Evolutionary conservation across 768 basidiomycete species (phyloP).

Genomic region (Candolleomyces aberdarensis): DNA sequence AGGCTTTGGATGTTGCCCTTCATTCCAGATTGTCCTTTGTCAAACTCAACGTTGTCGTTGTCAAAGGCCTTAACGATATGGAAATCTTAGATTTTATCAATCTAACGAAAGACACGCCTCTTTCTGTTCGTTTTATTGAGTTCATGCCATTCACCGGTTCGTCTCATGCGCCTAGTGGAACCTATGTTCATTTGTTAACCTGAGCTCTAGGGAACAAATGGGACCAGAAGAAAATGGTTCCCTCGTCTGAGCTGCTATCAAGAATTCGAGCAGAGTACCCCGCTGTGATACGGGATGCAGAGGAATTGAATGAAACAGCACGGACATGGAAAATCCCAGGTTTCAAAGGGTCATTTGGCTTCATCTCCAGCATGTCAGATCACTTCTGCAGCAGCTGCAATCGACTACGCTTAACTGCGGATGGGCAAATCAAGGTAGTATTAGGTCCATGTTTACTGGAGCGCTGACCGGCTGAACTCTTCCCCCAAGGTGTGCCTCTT

Average conservation of each 20-base stretch:
- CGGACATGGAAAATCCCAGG: constrained; percentile 75
- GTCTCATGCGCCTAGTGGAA: constrained; percentile 6
- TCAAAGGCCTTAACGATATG: constrained; percentile 78
- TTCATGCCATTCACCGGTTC: constrained; percentile 92
- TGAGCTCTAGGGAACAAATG: constrained; percentile 73
- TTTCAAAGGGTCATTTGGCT: constrained; percentile 69
- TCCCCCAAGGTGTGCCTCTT: constrained; percentile 75
- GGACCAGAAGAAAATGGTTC: constrained; percentile 79
- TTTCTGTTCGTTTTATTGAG: constrained; percentile 86
- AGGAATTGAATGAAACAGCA: constrained; percentile 77
- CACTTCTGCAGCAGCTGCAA: constrained; percentile 89
- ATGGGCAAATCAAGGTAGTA: constrained; percentile 82
- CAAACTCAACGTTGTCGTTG: constrained; percentile 83
- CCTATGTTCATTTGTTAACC: background rate
- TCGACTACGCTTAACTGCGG: constrained; percentile 80
- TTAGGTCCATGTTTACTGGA: background rate
- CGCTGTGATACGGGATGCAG: constrained; percentile 51
- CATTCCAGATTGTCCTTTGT: constrained; percentile 51
- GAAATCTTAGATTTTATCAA: constrained; percentile 79
- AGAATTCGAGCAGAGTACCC: constrained; percentile 48
- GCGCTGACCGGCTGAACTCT: background rate
- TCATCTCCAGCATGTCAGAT: constrained; percentile 93
- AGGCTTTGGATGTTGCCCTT: constrained; percentile 62
- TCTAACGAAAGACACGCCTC: constrained; percentile 57
- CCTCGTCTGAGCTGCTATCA: constrained; percentile 62